These are phyloP conservation scores for Lodderomyces pseudojiufengensis DNA, from an alignment of 1,139 yeast genomes.

Conservation along the genomic window DNA sequence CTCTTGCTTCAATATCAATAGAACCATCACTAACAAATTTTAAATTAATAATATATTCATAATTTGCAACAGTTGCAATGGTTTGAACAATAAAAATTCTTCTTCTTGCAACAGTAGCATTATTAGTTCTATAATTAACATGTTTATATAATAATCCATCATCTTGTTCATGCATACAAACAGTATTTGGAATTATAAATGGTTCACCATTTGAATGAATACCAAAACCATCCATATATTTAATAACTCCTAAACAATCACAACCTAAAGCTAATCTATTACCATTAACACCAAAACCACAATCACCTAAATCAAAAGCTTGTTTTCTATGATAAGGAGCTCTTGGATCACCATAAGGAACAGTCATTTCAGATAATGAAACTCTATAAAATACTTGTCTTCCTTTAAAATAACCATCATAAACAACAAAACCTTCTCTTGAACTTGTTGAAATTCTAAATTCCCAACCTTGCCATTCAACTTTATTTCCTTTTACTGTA, in stretches of 20 bases:
- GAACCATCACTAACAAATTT: constrained; percentile 83
- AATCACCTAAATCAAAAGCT: constrained; percentile 89
- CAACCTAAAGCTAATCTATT: constrained; percentile 77
- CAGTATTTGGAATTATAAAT: constrained; percentile 61
- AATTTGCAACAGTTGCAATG: constrained; percentile 86
- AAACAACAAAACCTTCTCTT: constrained; percentile 82
- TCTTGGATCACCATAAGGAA: constrained; percentile 88
- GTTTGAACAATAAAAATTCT: constrained; percentile 84
- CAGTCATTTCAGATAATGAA: constrained; percentile 84
- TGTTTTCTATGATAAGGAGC: constrained; percentile 89
- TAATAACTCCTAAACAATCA: constrained; percentile 85
- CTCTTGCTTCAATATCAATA: constrained; percentile 78
- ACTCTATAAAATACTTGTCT: constrained; percentile 77
- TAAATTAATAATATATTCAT: constrained; percentile 77
- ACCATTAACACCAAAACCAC: constrained; percentile 82
- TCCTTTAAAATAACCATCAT: constrained; percentile 77
- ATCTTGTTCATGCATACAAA: constrained; percentile 91
- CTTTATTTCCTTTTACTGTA: constrained; percentile 56
- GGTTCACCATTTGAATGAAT: constrained; percentile 65
- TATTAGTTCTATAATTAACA: constrained; percentile 73
- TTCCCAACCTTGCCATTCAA: constrained; percentile 89
- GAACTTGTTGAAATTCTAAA: constrained; percentile 71
- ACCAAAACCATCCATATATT: constrained; percentile 68
- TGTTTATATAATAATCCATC: constrained; percentile 74
- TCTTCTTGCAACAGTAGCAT: constrained; percentile 77